These are phyloP conservation scores for Solanum tarijense DNA, from an alignment of 257 asterid species.

Conservation along the genomic window DNA sequence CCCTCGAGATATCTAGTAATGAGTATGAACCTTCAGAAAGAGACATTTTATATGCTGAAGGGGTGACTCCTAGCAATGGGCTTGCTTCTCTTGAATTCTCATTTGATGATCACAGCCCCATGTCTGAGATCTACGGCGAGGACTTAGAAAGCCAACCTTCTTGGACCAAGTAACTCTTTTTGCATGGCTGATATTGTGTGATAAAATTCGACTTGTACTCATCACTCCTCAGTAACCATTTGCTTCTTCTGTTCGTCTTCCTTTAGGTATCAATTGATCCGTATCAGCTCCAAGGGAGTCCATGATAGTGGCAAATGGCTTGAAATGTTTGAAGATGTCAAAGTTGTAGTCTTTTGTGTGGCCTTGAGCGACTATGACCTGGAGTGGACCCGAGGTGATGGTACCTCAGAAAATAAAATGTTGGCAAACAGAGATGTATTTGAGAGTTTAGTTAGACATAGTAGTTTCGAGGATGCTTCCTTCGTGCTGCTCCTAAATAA, in stretches of 20 bases:
- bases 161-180: constrained; percentile 30
- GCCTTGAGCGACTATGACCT: constrained; percentile 49
- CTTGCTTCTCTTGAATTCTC: constrained; percentile 45
- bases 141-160: constrained; percentile 19
- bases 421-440: constrained; percentile 38
- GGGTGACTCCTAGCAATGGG: constrained; percentile 42
- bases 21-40: constrained; percentile 53
- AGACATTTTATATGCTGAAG: constrained; percentile 52
- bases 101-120: constrained; percentile 27
- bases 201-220: not conserved
- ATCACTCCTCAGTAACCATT: not conserved
- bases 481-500: constrained; percentile 55
- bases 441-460: constrained; percentile 22
- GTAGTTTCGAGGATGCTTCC: constrained; percentile 32
- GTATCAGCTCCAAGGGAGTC: constrained; percentile 31
- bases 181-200: not conserved
- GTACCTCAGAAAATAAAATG: constrained; percentile 40
- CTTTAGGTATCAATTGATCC: constrained; percentile 51
- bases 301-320: constrained; percentile 39
- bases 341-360: constrained; percentile 34
- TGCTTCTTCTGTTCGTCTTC: not conserved
- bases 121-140: constrained; percentile 20
- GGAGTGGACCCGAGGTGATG: constrained; percentile 9
- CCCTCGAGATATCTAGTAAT: constrained; percentile 43
- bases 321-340: constrained; percentile 49